Conservation (phyloP, 1,284 basidiomycete genomes). For the Austroboletus novae-zelandiae region DNA sequence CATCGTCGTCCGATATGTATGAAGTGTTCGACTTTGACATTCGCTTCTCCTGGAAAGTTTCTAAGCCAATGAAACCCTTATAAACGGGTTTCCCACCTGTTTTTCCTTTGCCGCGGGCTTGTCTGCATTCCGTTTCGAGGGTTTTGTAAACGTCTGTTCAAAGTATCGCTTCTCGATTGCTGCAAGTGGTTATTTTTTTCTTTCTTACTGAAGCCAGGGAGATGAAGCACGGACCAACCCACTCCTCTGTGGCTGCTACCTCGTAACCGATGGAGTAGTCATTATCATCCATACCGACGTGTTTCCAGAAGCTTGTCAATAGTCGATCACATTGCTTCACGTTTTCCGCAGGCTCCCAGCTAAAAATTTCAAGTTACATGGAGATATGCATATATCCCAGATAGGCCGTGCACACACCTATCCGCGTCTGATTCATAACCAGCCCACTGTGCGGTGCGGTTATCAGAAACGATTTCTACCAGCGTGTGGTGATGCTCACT, state of each 20-base stretch:
- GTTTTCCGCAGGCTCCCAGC: constrained; percentile 67
- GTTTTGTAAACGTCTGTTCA: constrained; percentile 37
- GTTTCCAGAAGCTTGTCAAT: constrained; percentile 58
- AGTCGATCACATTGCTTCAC: constrained; percentile 52
- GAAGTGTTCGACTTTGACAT: constrained; percentile 13
- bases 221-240: constrained; percentile 46
- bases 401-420: constrained; percentile 34
- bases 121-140: constrained; percentile 26
- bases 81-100: constrained; percentile 8
- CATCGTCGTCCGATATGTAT: constrained; percentile 3
- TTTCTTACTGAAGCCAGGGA: neutral
- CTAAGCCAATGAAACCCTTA: constrained; percentile 8
- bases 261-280: constrained; percentile 49
- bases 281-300: constrained; percentile 54
- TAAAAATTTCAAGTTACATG: constrained; percentile 25
- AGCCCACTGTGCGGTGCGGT: constrained; percentile 42
- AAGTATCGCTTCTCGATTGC: constrained; percentile 45
- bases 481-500: constrained; percentile 32
- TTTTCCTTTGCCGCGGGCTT: constrained; percentile 13
- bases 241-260: constrained; percentile 39
- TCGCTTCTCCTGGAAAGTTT: constrained; percentile 11
- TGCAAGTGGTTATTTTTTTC: constrained; percentile 13
- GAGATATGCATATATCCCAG: neutral
- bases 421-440: constrained; percentile 49
- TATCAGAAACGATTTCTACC: constrained; percentile 3